Evolutionary conservation across 1,139 yeast genomes (phyloP).

Genomic region (Yamadazyma sp.): DNA sequence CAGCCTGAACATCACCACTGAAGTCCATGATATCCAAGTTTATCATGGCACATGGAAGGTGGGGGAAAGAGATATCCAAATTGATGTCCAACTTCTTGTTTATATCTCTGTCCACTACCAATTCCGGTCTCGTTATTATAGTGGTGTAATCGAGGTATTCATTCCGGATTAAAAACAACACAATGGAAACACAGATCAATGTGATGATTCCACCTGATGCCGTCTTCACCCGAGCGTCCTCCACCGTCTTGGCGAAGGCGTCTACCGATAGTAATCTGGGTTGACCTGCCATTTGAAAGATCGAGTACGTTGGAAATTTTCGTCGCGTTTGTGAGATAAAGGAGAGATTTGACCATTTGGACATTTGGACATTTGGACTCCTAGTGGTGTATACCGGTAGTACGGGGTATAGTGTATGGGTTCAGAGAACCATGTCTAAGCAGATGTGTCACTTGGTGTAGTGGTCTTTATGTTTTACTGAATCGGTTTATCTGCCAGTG

Average conservation of each 20-base stretch:
- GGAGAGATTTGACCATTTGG: too few species aligned
- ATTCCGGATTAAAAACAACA: slow-evolving; percentile 60
- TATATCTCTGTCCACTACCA: slow-evolving; percentile 86
- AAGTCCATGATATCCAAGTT: slow-evolving; percentile 65
- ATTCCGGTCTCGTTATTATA: slow-evolving; percentile 71
- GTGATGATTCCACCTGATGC: slow-evolving; percentile 90
- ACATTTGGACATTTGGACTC: too few species aligned
- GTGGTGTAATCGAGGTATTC: slow-evolving; percentile 77
- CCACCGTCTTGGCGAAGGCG: slow-evolving; percentile 92
- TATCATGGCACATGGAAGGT: slow-evolving; percentile 74
- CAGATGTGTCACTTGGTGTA: too few species aligned
- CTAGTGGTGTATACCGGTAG: too few species aligned
- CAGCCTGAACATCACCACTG: slow-evolving; percentile 79
- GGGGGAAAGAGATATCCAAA: slow-evolving; percentile 78
- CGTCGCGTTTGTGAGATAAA: not conserved
- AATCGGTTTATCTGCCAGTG: too few species aligned
- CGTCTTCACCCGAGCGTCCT: slow-evolving; percentile 87
- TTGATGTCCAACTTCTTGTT: slow-evolving; percentile 74
- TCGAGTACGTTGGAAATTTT: not conserved
- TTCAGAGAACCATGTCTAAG: too few species aligned
- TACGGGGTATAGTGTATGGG: too few species aligned
- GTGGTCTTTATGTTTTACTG: too few species aligned
- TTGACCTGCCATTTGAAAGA: slow-evolving; percentile 27
- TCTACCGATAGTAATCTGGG: slow-evolving; percentile 68
- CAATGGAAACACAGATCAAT: slow-evolving; percentile 61